phyloP scores from a whole-genome alignment of 208 protist genomes.

The Phytomonas sp. region DNA sequence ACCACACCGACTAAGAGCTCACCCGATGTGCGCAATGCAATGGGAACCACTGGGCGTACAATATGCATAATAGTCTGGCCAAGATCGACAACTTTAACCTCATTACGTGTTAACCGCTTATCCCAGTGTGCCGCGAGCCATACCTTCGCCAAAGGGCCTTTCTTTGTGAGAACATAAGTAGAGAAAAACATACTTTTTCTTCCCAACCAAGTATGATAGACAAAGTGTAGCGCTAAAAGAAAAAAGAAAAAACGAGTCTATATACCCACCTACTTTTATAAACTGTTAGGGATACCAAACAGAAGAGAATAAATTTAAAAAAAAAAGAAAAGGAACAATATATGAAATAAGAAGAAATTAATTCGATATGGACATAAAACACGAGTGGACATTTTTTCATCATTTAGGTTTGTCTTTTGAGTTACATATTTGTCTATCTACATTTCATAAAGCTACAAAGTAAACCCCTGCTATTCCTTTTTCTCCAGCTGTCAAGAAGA shows the following conservation, averaged over 20 bases:
- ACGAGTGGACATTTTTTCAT: not conserved
- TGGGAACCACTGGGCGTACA: constrained; percentile 90
- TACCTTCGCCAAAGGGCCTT: constrained; percentile 92
- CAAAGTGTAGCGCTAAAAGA: not conserved
- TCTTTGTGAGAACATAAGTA: constrained; percentile 94
- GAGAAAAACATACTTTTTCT: constrained; percentile 93
- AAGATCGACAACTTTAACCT: constrained; percentile 89
- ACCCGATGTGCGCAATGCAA: constrained; percentile 93
- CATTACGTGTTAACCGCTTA: constrained; percentile 88
- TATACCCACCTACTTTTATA: not conserved
- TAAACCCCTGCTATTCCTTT: not conserved
- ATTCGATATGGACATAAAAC: not conserved
- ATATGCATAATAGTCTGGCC: constrained; percentile 89
- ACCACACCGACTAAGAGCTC: constrained; percentile 96
- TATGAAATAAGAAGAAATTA: not conserved
- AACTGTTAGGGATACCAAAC: not conserved
- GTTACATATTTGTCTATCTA: not conserved
- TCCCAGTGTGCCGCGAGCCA: constrained; percentile 97
- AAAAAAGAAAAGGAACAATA: constrained; percentile 7
- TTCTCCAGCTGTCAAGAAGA: not conserved
- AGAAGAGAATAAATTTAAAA: not conserved
- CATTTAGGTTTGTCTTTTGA: constrained; percentile 4
- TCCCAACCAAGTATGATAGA: not conserved
- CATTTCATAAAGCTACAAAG: not conserved
- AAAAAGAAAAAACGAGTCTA: not conserved